These are phyloP conservation scores for Urtica urens DNA, from an alignment of 306 rosid species.

Conservation along the genomic window DNA sequence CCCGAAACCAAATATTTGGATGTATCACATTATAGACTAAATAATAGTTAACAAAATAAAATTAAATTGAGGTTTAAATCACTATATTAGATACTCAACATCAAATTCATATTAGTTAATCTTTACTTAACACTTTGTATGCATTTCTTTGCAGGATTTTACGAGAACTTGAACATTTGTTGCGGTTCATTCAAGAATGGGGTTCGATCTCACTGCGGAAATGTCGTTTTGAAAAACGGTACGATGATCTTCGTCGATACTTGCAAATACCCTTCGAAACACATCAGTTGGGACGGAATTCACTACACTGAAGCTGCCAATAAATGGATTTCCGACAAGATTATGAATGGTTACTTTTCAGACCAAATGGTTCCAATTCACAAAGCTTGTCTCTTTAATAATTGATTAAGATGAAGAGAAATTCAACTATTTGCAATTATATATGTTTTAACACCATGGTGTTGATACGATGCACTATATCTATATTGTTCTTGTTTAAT, in stretches of 20 bases:
- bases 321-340: slow-evolving; percentile 46
- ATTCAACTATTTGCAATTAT: too few relatives aligned
- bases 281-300: slow-evolving; percentile 82
- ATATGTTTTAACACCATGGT: too few relatives aligned
- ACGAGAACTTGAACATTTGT: slow-evolving; percentile 36
- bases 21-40: too few relatives aligned
- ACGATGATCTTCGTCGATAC: slow-evolving; percentile 36
- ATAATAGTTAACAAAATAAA: too few relatives aligned
- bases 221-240: slow-evolving; percentile 31
- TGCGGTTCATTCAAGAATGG: slow-evolving; percentile 57
- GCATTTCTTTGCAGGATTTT: slow-evolving; percentile 40
- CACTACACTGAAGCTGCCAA: slow-evolving; percentile 82
- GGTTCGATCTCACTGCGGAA: slow-evolving; percentile 46
- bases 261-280: slow-evolving; percentile 51
- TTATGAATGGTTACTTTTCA: slow-evolving; percentile 49
- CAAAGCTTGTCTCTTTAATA: too few relatives aligned
- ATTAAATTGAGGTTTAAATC: neutral
- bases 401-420: too few relatives aligned
- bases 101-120: neutral
- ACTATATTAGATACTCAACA: neutral
- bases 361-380: slow-evolving; percentile 43
- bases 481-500: too few relatives aligned
- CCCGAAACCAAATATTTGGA: too few relatives aligned
- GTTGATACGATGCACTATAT: neutral
- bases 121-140: neutral